phyloP scores from a whole-genome alignment of 768 basidiomycete genomes.

The Amanita molliuscula region DNA sequence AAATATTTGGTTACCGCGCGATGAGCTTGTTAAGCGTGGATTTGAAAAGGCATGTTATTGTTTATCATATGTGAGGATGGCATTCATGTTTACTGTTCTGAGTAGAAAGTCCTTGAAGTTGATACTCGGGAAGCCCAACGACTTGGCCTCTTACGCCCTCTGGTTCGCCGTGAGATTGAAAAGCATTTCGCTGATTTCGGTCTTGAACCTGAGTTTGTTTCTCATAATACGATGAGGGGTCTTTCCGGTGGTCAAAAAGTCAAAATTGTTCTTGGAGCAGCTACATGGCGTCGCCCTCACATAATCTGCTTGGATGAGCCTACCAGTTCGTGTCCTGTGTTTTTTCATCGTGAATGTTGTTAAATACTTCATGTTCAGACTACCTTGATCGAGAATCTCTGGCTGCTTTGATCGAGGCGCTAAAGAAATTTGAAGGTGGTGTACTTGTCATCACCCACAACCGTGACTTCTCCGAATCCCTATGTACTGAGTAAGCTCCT shows the following conservation, averaged over 20 bases:
- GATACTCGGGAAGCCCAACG: conserved; percentile 97
- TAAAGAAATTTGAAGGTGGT: conserved; percentile 98
- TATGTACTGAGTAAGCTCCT: conserved; percentile 67
- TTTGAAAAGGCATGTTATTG: conserved; percentile 70
- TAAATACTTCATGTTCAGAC: conserved; percentile 35
- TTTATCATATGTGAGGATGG: not conserved
- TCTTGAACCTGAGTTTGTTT: conserved; percentile 97
- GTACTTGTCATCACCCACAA: conserved; percentile 97
- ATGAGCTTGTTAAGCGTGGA: conserved; percentile 95
- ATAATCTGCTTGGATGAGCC: conserved; percentile 96
- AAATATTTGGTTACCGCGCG: conserved; percentile 96
- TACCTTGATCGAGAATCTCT: conserved; percentile 99
- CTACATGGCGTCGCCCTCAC: conserved; percentile 98
- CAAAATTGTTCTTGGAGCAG: conserved; percentile 97
- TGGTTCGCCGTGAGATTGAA: conserved; percentile 98
- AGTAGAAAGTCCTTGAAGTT: conserved; percentile 89
- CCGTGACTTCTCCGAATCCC: conserved; percentile 97
- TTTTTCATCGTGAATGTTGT: not conserved
- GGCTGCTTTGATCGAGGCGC: conserved; percentile 94
- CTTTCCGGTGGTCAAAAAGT: conserved; percentile 98
- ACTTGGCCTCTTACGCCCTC: conserved; percentile 87
- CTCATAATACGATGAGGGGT: conserved; percentile 99
- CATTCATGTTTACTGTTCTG: conserved; percentile 10
- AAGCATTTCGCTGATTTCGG: conserved; percentile 99
- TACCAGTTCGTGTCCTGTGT: conserved; percentile 48